Percentiles rank a stretch among this genome's conserved stretches.
Evolutionary conservation across 805 yeast genomes (phyloP).

Genomic region (Pichia kluyveri): DNA sequence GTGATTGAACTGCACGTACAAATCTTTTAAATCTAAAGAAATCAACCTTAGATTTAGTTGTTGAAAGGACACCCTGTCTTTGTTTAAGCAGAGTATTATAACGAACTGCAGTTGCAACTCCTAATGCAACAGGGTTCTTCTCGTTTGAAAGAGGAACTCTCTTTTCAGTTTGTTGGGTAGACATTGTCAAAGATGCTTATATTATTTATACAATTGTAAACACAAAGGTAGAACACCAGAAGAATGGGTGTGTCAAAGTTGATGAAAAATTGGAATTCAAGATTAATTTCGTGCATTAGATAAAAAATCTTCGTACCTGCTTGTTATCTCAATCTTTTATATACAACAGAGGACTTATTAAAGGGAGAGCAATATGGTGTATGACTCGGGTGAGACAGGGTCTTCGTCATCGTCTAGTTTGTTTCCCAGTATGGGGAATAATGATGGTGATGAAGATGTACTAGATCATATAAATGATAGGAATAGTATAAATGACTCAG

Average conservation of each 20-base stretch:
- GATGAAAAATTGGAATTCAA: too few relatives aligned
- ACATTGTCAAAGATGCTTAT: neutral
- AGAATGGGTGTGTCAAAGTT: too few relatives aligned
- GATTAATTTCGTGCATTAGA: too few relatives aligned
- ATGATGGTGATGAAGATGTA: neutral
- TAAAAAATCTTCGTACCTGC: too few relatives aligned
- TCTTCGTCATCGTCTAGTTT: neutral
- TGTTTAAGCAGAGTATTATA: conserved; percentile 62
- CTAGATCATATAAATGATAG: neutral
- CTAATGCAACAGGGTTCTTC: conserved; percentile 48
- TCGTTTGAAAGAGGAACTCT: conserved; percentile 17
- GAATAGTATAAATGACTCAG: conserved; percentile 16
- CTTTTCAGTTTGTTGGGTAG: conserved; percentile 10
- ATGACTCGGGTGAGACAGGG: neutral
- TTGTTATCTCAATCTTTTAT: too few relatives aligned
- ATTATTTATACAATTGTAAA: too few relatives aligned
- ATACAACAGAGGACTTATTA: too few relatives aligned
- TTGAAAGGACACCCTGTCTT: conserved; percentile 56
- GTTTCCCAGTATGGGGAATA: neutral
- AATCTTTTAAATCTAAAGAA: conserved; percentile 86
- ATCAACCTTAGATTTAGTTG: conserved; percentile 61
- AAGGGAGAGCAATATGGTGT: neutral
- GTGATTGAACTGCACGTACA: conserved; percentile 64
- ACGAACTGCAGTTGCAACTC: conserved; percentile 65
- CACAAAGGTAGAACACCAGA: too few relatives aligned